Percentiles rank a stretch among this genome's conserved stretches.
Conservation (phyloP, 345 rosid genomes). For the Cardiospermum halicacabum region DNA sequence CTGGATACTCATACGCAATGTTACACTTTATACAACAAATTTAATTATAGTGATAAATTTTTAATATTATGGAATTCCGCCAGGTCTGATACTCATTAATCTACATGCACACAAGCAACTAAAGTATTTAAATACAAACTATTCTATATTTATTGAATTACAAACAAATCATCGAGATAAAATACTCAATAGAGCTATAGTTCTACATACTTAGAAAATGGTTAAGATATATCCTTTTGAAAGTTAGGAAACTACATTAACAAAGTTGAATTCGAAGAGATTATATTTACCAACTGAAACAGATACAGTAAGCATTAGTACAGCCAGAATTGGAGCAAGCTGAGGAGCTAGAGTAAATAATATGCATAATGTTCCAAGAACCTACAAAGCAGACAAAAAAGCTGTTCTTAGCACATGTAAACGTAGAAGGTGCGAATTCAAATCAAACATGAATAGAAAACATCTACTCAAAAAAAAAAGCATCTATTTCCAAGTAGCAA, state of each 20-base stretch:
- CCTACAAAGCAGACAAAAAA: conserved; percentile 38
- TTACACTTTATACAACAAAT: too few relatives aligned
- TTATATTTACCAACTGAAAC: conserved; percentile 66
- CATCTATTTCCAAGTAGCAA: conserved; percentile 5
- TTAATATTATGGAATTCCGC: background rate
- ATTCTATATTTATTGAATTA: background rate
- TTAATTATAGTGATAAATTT: too few relatives aligned
- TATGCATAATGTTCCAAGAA: conserved; percentile 74
- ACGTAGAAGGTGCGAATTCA: background rate
- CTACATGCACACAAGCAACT: background rate
- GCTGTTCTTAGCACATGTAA: conserved; percentile 10
- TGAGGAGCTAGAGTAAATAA: conserved; percentile 76
- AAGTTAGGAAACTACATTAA: background rate
- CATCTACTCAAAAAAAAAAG: too few relatives aligned
- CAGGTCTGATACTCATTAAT: background rate
- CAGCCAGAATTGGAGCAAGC: conserved; percentile 84
- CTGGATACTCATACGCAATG: too few relatives aligned
- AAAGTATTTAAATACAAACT: background rate
- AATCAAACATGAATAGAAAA: conserved; percentile 9
- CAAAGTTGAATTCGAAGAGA: conserved; percentile 6
- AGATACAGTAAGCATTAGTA: conserved; percentile 71
- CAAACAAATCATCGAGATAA: background rate
- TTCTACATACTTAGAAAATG: background rate
- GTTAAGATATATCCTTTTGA: background rate
- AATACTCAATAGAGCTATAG: background rate